These are phyloP conservation scores for Harringtonia lauricola DNA, from an alignment of 2,329 filamentous ascomycete genomes.

Conservation along the genomic window DNA sequence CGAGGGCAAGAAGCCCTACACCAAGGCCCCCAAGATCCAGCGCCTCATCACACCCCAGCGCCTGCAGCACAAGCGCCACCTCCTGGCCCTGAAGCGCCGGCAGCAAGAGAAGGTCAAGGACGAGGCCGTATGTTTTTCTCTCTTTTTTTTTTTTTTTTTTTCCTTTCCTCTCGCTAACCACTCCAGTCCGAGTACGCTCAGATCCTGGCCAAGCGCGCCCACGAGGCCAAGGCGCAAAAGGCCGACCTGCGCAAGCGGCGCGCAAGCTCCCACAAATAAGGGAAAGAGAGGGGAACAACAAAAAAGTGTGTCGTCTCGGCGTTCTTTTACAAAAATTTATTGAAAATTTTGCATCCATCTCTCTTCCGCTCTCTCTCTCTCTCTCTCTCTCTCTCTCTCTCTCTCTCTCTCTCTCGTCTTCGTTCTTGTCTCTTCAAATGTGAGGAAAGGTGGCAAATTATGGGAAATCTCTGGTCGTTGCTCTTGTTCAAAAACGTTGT, in stretches of 20 bases:
- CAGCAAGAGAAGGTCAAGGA: slow-evolving; percentile 96
- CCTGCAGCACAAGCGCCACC: slow-evolving; percentile 99
- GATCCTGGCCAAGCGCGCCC: slow-evolving; percentile 92
- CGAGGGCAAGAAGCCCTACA: slow-evolving; percentile 96
- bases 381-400: neutral
- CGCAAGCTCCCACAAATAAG: slow-evolving; percentile 86
- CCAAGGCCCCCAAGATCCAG: slow-evolving; percentile 99
- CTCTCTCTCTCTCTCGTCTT: no score
- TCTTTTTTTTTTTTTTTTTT: neutral
- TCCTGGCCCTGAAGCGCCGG: slow-evolving; percentile 95
- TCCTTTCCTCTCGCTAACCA: slow-evolving; percentile 22
- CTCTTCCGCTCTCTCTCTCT: neutral
- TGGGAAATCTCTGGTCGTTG: no score
- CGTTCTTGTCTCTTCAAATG: no score
- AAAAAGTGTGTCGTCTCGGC: slow-evolving; percentile 15
- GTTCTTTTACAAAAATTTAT: slow-evolving; percentile 3
- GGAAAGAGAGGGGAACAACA: neutral
- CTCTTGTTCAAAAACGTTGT: no score
- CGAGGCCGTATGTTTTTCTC: slow-evolving; percentile 69
- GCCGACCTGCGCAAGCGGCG: slow-evolving; percentile 92
- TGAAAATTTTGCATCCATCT: no score
- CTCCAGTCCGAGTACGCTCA: slow-evolving; percentile 91
- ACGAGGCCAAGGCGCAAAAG: slow-evolving; percentile 91
- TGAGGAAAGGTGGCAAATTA: no score
- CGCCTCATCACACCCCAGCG: slow-evolving; percentile 98